Base-by-base conservation (phyloP, 208 protist species). In the Kentomonas sorsogonicus region DNA sequence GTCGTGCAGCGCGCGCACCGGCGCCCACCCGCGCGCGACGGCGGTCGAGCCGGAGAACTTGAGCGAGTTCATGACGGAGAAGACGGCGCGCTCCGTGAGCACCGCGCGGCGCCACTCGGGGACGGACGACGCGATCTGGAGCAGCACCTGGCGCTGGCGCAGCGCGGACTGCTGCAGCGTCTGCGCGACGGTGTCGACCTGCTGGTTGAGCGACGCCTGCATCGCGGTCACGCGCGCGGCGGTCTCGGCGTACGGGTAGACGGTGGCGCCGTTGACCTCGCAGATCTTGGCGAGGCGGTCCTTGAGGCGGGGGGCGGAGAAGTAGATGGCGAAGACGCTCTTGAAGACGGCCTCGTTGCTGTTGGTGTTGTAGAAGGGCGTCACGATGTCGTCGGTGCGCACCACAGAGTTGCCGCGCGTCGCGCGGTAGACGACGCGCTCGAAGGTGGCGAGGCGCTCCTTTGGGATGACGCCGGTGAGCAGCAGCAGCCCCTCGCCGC, bases 371-470 rank as follows among this genome's bases (percentile, higher is more conserved):
- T 93, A 89, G 54, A 98, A 94, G 5, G 86, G 78, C 13, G 84
- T 89, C 44, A 84, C 82, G 53, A 99, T 97, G 43, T 83, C 69
- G 40, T 84, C 77, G 2, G 74, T 83, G 64, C 87, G 79, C 30
- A 98, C 69, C 47, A 98, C 86, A n/a, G 95, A 91, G 80, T 99
- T 99, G 60, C 98, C 98, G 39, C 97, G 81, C 0, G 93, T 98
- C 7, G 81, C 86, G 51, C 97, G 88, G 86, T 96, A 99, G 18
- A 99, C 63, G 0, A 99, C 60, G 13, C 97, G 78, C 76, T 98
- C 86, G 60, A 99, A 94, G 16, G 70, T 77, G 27, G 64, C 50
- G 31, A 98, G 74, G 13, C 85, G 81, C 0, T 95, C 87, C 27
- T 75, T 78, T 6, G 84, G 83, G 44, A 99, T 87, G 18, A 98